Base-by-base conservation (phyloP, 2,329 filamentous ascomycete genomes). In the Botryotinia narcissicola region DNA sequence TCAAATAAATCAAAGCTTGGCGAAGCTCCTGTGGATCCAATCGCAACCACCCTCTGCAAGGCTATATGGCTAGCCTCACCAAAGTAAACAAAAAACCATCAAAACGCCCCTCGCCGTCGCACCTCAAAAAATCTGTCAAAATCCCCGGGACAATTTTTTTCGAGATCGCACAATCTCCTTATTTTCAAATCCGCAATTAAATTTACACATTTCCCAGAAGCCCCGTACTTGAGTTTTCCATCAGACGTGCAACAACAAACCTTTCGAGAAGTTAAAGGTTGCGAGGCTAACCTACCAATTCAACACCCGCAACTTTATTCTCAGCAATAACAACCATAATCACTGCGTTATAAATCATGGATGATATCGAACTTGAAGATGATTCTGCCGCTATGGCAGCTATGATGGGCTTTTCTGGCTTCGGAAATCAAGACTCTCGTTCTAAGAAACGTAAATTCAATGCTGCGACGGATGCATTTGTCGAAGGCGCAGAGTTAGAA, bases 371-470 rank as follows among this genome's bases (percentile, higher is more conserved):
- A 32, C 16, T 54, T 6, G 70, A 74, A n/a, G 73, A 74, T 35
- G 77, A 78, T 54, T 73, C 75, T 37, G 74, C 73, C 10, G 76
- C 75, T 18, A 78, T 79, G 77, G 85, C 87, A 67, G 87, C 88
- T 60, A 86, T 88, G 64, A 91, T 94, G 90, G 92, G 92, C 75
- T 94, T 94, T 82, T 87, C 90, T 14, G 87, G 88, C 73, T 95
- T 95, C 79, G 92, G 92, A 76, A 82, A 83, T 16, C 84, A 87
- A 77, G 80, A 84, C 70, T 83, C 82, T 4, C 83, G 86, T 1
- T 62, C 85, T 61, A 93, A 92, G 81, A 92, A 92, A 81, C 87
- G 91, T 75, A 91, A 90, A 79, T 91, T 89, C 81, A 89, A 92
- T 78, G 84, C 87, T 29, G 82, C 84, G 42, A 84, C 82, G 68